phyloP scores from a whole-genome alignment of 169 alveolate species.

The Eimeria sp. region DNA sequence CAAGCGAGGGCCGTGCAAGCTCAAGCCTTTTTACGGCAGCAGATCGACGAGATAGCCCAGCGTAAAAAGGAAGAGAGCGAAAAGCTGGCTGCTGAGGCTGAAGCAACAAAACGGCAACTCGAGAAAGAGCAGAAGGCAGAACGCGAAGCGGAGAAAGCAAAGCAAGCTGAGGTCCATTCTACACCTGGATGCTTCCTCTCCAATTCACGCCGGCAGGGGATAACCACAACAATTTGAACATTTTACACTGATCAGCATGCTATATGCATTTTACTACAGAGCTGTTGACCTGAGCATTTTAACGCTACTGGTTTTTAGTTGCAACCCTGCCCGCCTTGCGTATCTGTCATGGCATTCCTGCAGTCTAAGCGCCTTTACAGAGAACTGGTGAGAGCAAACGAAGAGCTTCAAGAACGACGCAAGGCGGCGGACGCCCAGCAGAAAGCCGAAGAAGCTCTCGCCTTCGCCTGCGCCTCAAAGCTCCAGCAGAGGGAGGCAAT shows the following conservation, averaged over 20 bases:
- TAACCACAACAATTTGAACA: background rate
- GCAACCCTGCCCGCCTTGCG: background rate
- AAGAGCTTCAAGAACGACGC: conserved; percentile 19
- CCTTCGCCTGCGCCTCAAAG: conserved; percentile 55
- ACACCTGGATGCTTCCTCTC: background rate
- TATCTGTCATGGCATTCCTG: conserved; percentile 16
- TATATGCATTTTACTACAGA: background rate
- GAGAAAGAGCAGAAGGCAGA: conserved; percentile 32
- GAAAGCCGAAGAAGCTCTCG: conserved; percentile 34
- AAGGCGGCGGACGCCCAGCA: conserved; percentile 37
- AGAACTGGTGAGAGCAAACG: conserved; percentile 48
- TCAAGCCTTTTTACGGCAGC: conserved; percentile 32
- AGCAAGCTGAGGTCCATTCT: conserved; percentile 51
- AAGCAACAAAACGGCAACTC: background rate
- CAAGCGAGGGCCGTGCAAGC: conserved; percentile 32
- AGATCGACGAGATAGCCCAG: conserved; percentile 19
- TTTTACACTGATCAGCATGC: background rate
- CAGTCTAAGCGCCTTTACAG: conserved; percentile 35
- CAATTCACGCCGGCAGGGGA: background rate
- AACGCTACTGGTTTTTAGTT: background rate
- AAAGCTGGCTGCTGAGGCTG: conserved; percentile 14
- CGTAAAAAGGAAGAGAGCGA: background rate
- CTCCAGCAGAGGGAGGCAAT: conserved; percentile 45
- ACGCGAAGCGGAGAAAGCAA: conserved; percentile 24
- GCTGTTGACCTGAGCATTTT: background rate